Conservation (phyloP, 257 asterid species). For the Avicennia marina region DNA sequence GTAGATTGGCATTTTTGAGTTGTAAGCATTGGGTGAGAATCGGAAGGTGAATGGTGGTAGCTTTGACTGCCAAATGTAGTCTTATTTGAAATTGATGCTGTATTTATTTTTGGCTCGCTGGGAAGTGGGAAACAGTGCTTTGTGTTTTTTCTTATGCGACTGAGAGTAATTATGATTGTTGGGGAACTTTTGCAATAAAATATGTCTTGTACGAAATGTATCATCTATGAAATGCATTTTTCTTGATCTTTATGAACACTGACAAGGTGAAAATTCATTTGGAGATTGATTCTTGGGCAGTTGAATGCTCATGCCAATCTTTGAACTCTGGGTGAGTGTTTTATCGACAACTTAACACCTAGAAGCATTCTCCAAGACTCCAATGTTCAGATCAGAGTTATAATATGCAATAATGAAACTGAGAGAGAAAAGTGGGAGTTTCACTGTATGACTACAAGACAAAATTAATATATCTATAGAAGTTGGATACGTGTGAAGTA, state of each 20-base stretch:
- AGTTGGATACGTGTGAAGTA: not conserved
- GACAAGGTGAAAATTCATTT: conserved; percentile 1
- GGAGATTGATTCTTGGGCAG: not conserved
- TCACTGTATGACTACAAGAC: conserved; percentile 1
- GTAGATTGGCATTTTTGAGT: conserved; percentile 4
- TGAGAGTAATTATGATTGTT: not conserved
- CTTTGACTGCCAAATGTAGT: not conserved
- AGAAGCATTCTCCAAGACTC: not conserved
- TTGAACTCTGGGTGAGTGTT: conserved; percentile 2
- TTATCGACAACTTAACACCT: not conserved
- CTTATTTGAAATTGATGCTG: conserved; percentile 6
- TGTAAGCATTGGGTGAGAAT: conserved; percentile 3
- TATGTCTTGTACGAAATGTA: no score
- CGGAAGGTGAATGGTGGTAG: not conserved
- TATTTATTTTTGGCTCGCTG: conserved; percentile 1
- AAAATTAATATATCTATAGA: not conserved
- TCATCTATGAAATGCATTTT: not conserved
- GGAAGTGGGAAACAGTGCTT: not conserved
- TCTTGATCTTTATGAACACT: no score
- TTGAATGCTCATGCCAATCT: not conserved
- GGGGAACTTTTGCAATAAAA: not conserved
- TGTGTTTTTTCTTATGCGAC: not conserved
- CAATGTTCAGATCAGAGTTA: not conserved
- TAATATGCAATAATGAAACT: not conserved
- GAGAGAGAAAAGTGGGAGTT: no score